Evolutionary conservation across 345 rosid genomes (phyloP).

Genomic region (Ceriops zippeliana): DNA sequence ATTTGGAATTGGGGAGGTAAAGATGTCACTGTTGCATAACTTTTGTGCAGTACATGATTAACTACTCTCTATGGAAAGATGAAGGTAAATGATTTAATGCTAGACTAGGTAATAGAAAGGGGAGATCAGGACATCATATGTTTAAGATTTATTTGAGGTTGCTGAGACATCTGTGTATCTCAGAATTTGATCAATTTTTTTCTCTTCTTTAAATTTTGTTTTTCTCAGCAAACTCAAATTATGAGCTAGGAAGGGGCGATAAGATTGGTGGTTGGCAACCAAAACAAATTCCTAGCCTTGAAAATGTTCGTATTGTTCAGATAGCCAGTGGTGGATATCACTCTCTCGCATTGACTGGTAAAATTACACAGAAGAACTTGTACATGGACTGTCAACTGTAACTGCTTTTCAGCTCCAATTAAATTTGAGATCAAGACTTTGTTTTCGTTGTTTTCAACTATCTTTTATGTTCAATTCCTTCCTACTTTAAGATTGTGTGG

Average conservation of each 20-base stretch:
- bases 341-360: constrained; percentile 86
- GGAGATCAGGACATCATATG: background rate
- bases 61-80: too few relatives aligned
- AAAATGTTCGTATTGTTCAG: constrained; percentile 53
- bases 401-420: background rate
- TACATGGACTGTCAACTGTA: background rate
- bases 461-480: background rate
- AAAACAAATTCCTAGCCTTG: constrained; percentile 58
- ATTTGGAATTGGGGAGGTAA: constrained; percentile 97
- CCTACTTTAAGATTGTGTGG: background rate
- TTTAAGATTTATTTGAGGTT: background rate
- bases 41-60: background rate
- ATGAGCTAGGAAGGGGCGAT: constrained; percentile 89
- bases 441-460: background rate
- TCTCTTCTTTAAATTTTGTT: constrained; percentile 2
- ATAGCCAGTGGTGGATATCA: constrained; percentile 91
- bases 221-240: constrained; percentile 74
- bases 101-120: too few relatives aligned
- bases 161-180: background rate
- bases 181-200: background rate
- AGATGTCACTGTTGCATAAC: background rate
- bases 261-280: constrained; percentile 88
- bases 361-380: background rate
- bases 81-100: too few relatives aligned
- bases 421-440: too few relatives aligned